Evolutionary conservation across 2,329 filamentous ascomycete genomes (phyloP).

Genomic region (Hypoxylon sp.): DNA sequence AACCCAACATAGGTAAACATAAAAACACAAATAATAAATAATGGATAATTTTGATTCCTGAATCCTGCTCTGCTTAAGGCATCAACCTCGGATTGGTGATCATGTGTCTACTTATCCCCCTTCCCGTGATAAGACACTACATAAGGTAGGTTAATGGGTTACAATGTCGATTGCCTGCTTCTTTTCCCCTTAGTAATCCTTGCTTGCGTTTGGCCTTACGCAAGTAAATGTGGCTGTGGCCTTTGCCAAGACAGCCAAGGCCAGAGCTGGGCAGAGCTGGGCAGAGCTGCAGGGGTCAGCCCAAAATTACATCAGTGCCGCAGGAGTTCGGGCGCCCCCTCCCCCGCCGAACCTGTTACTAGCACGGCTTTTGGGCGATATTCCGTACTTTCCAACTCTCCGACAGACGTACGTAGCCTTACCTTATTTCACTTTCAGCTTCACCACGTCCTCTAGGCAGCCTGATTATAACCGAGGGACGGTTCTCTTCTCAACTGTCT

Average conservation of each 20-base stretch:
- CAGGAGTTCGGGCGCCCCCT: slow-evolving; percentile 35
- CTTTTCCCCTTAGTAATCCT: slow-evolving; percentile 21
- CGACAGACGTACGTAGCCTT: slow-evolving; percentile 28
- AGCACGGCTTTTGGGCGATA: slow-evolving; percentile 28
- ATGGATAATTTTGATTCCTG: slow-evolving; percentile 30
- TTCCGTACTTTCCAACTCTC: slow-evolving; percentile 30
- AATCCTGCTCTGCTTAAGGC: neutral
- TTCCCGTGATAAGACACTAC: neutral
- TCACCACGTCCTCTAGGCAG: slow-evolving; percentile 16
- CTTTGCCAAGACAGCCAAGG: slow-evolving; percentile 36
- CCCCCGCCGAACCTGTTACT: slow-evolving; percentile 43
- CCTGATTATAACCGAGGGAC: slow-evolving; percentile 14
- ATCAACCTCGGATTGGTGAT: slow-evolving; percentile 5
- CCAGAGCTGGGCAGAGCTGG: slow-evolving; percentile 1
- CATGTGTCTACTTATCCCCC: neutral
- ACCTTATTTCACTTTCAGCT: slow-evolving; percentile 18
- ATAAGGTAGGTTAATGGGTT: neutral
- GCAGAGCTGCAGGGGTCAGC: slow-evolving; percentile 9
- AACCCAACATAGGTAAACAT: neutral
- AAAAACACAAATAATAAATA: slow-evolving; percentile 16
- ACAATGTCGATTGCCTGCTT: slow-evolving; percentile 7
- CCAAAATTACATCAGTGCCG: slow-evolving; percentile 52
- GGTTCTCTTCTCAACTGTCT: slow-evolving; percentile 10
- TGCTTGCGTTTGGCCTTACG: slow-evolving; percentile 47
- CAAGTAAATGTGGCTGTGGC: slow-evolving; percentile 53